Conservation (phyloP, 345 rosid genomes). For the Eucalyptus lansdowneana region DNA sequence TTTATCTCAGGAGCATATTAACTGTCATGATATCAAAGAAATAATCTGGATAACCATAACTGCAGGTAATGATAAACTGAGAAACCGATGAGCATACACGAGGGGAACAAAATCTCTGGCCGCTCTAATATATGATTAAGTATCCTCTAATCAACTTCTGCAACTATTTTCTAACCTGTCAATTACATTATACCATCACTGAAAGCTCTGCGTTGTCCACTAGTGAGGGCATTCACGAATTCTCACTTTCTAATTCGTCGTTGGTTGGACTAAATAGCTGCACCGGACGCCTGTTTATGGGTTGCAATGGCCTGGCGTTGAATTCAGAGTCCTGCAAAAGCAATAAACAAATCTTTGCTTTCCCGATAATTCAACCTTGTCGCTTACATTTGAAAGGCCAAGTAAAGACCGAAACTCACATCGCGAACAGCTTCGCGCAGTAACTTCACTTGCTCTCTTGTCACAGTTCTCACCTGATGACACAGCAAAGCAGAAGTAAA, state of each 20-base stretch:
- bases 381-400: not conserved
- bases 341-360: not conserved
- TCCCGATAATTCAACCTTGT: not conserved
- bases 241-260: not conserved
- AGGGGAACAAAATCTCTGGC: not conserved
- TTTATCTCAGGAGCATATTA: not conserved
- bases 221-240: not conserved
- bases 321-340: constrained; percentile 32
- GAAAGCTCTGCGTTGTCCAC: not conserved
- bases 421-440: constrained; percentile 84
- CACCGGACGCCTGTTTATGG: constrained; percentile 23
- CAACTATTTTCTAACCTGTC: not conserved
- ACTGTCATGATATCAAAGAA: not conserved
- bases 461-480: constrained; percentile 48
- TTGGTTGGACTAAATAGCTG: constrained; percentile 28
- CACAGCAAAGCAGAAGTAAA: not conserved
- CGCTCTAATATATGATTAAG: not conserved
- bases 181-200: not conserved
- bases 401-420: constrained; percentile 24
- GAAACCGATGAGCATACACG: not conserved
- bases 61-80: not conserved
- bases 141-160: not conserved
- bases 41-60: not conserved
- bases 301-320: constrained; percentile 65
- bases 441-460: constrained; percentile 37